These are phyloP conservation scores for Cyberlindnera meyerae DNA, from an alignment of 805 yeast genomes.

Conservation along the genomic window DNA sequence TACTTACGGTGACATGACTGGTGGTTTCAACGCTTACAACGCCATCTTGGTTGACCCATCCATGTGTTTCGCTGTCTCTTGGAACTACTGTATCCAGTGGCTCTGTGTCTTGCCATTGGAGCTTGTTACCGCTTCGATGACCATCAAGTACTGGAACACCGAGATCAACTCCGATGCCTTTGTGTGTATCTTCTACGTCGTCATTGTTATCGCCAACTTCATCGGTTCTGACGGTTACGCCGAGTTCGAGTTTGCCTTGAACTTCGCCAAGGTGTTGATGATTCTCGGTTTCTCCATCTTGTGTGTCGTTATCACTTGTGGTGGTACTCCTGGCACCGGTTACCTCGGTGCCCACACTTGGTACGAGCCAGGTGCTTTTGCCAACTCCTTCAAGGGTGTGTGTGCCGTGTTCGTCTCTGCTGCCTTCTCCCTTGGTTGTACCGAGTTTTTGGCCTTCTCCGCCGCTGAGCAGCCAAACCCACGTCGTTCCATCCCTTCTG, in stretches of 20 bases:
- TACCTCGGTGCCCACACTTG: constrained; percentile 58
- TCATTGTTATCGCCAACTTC: constrained; percentile 48
- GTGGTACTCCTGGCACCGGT: constrained; percentile 52
- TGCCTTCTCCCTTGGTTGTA: constrained; percentile 61
- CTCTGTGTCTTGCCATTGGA: constrained; percentile 49
- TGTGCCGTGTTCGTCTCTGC: constrained; percentile 61
- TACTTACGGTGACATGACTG: constrained; percentile 33
- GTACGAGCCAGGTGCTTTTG: constrained; percentile 51
- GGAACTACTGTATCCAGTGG: constrained; percentile 56
- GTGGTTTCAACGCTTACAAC: constrained; percentile 36
- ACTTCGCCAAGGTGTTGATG: constrained; percentile 50
- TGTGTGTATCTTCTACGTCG: constrained; percentile 49
- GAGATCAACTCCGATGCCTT: constrained; percentile 47
- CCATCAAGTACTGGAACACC: constrained; percentile 43
- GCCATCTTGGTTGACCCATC: constrained; percentile 42
- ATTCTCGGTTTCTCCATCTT: constrained; percentile 54
- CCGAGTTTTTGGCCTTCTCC: constrained; percentile 60
- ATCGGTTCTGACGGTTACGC: constrained; percentile 64
- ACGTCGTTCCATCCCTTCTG: constrained; percentile 55
- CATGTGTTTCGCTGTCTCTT: constrained; percentile 59
- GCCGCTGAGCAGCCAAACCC: constrained; percentile 62
- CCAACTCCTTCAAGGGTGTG: constrained; percentile 50
- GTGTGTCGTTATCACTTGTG: constrained; percentile 50
- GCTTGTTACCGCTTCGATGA: constrained; percentile 50
- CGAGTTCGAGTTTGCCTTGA: constrained; percentile 60